A percentile compares a stretch with the other conserved stretches of the same genome.
Evolutionary conservation across 805 yeast species (phyloP).

Genomic region (Suhomyces xylopsoci): DNA sequence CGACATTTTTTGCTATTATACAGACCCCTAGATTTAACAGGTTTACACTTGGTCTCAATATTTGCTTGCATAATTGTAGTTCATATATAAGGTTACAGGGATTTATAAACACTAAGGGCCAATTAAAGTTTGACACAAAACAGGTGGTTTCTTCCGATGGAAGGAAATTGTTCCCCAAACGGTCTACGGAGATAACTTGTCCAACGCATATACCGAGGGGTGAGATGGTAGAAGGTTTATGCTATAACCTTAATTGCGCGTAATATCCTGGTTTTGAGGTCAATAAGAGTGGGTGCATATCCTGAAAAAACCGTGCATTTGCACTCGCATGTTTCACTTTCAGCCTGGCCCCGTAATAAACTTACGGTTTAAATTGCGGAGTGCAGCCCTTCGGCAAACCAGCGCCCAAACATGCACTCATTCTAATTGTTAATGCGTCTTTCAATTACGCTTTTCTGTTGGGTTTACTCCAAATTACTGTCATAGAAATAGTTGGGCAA

Average conservation of each 20-base stretch:
- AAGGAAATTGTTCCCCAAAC: background rate
- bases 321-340: background rate
- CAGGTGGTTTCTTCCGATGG: background rate
- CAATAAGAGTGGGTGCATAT: background rate
- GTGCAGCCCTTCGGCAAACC: background rate
- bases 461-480: slow-evolving; percentile 17
- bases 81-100: background rate
- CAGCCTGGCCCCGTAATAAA: background rate
- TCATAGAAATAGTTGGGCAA: slow-evolving; percentile 41
- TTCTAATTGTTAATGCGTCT: background rate
- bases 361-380: background rate
- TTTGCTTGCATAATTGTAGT: background rate
- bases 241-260: background rate
- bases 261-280: background rate
- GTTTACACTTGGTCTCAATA: no score
- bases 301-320: background rate
- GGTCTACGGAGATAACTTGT: background rate
- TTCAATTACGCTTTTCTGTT: background rate
- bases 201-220: background rate
- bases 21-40: background rate
- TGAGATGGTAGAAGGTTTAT: background rate
- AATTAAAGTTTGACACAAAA: background rate
- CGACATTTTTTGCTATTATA: background rate
- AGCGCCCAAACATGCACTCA: background rate
- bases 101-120: background rate